Evolutionary conservation across 164 flowering plant species (phyloP), one percentile per base, ranked within the genome.

Genomic region (Stephania japonica): DNA sequence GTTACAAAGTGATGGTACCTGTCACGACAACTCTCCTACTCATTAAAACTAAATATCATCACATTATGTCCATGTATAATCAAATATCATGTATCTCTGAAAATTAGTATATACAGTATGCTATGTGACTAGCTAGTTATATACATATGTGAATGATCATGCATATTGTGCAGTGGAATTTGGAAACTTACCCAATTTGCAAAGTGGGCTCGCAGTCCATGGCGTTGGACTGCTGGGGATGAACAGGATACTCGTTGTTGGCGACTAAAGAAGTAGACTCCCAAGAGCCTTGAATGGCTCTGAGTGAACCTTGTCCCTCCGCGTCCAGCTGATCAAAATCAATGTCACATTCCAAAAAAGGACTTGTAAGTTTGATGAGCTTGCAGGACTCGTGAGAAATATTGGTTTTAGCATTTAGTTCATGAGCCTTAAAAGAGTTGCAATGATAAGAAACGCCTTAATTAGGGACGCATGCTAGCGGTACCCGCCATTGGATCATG

Each of bases 131-230:
- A 32, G 38, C 38, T 32, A 32, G 38, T 2, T 0, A 32, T 2
- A 32, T 32, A n/a, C n/a, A 4, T 32, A 32, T 32, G 38, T 32
- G 38, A 32, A 32, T 32, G n/a, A n/a, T n/a, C n/a, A n/a, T n/a
- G n/a, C 38, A 32, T 32, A 32, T 32, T 32, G 38, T 32, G 38
- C 38, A 32, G 38, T 32, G 38, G 38, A 32, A 32, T 32, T 32
- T 32, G 38, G 38, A 2, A 32, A 32, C 38, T 16, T 79, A 93
- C 98, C 98, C 97, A 27, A 93, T 91, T 75, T 93, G 93, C 63
- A 93, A 76, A 72, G 90, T 70, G 42, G 95, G 92, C 71, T 85
- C 85, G 64, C 84, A 84, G 42, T 87, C 89, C 86, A 86, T 85
- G 18, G 80, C 76, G 67, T 76, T 81, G 42, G 86, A 68, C 3